A percentile compares a stretch with the other conserved stretches of the same genome.
These are phyloP conservation scores for Ceratocystis eucalypticola DNA, from an alignment of 2,329 filamentous ascomycete species.

Conservation along the genomic window DNA sequence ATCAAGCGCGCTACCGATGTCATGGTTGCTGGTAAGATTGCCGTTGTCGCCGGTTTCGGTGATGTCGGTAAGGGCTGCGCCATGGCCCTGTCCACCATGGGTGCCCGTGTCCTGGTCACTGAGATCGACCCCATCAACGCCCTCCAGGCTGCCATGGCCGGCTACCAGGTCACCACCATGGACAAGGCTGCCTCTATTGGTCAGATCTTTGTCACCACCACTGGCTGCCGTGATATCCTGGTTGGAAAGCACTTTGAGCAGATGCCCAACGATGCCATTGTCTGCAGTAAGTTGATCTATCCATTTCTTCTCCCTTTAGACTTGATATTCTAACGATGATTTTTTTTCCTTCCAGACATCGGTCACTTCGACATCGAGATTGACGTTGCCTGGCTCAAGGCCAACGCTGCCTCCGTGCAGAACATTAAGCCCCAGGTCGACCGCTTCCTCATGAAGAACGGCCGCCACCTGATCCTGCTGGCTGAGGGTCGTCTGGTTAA, in stretches of 20 bases:
- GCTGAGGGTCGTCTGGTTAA: conserved; percentile 98
- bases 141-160: conserved; percentile 94
- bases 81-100: conserved; percentile 90
- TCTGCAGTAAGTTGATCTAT: conserved; percentile 59
- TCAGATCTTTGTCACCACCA: conserved; percentile 99
- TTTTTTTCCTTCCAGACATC: conserved; percentile 49
- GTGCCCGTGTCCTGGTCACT: conserved; percentile 88
- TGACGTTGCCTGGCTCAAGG: conserved; percentile 98
- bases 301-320: background rate
- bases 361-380: conserved; percentile 99
- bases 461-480: conserved; percentile 94
- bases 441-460: conserved; percentile 86
- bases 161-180: conserved; percentile 95
- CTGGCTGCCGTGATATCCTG: conserved; percentile 96
- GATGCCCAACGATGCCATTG: conserved; percentile 96
- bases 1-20: conserved; percentile 99
- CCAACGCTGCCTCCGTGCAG: conserved; percentile 80
- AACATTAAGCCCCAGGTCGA: conserved; percentile 99
- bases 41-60: conserved; percentile 94
- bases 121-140: conserved; percentile 99
- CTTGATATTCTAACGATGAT: conserved; percentile 20
- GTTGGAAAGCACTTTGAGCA: conserved; percentile 80
- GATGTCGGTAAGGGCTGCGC: conserved; percentile 99
- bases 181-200: conserved; percentile 79
- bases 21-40: conserved; percentile 99